Percentiles rank a stretch among this genome's conserved stretches.
phyloP scores from a whole-genome alignment of 768 basidiomycete species.

The Sarcomyxa edulis region DNA sequence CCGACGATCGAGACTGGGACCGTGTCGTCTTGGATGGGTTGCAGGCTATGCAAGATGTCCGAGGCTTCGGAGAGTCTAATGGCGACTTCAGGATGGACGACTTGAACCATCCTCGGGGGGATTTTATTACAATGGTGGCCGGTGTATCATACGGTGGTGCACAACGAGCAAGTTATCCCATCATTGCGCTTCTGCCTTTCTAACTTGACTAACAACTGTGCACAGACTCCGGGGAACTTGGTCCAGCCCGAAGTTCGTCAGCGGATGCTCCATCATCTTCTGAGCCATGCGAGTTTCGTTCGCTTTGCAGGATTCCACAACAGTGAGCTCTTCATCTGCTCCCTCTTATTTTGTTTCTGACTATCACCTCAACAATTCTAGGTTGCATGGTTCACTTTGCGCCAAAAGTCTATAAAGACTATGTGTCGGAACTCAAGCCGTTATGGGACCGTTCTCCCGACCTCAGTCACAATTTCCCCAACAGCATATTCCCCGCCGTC shows the following conservation, averaged over 20 bases:
- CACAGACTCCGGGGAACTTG: too few relatives aligned
- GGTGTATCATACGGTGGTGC: not conserved
- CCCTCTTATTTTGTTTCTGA: not conserved
- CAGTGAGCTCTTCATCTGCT: not conserved
- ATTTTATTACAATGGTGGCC: not conserved
- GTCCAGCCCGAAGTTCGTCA: too few relatives aligned
- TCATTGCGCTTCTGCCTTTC: too few relatives aligned
- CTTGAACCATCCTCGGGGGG: not conserved
- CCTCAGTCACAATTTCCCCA: conserved; percentile 3
- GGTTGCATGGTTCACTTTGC: not conserved
- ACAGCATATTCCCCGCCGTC: conserved; percentile 3
- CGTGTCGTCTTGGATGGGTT: too few relatives aligned
- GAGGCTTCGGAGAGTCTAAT: too few relatives aligned
- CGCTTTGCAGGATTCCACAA: conserved; percentile 1
- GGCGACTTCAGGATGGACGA: not conserved
- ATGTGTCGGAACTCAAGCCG: not conserved
- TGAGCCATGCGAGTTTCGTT: not conserved
- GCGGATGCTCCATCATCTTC: not conserved
- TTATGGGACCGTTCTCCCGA: too few relatives aligned
- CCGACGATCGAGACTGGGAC: too few relatives aligned
- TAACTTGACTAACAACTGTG: too few relatives aligned
- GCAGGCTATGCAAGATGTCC: too few relatives aligned
- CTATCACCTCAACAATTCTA: not conserved
- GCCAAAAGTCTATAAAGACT: not conserved
- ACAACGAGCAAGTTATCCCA: not conserved